A percentile compares a stretch with the other conserved stretches of the same genome.
These are phyloP conservation scores for Penicillium atrosanguineum DNA, from an alignment of 495 filamentous ascomycete genomes.

Conservation along the genomic window DNA sequence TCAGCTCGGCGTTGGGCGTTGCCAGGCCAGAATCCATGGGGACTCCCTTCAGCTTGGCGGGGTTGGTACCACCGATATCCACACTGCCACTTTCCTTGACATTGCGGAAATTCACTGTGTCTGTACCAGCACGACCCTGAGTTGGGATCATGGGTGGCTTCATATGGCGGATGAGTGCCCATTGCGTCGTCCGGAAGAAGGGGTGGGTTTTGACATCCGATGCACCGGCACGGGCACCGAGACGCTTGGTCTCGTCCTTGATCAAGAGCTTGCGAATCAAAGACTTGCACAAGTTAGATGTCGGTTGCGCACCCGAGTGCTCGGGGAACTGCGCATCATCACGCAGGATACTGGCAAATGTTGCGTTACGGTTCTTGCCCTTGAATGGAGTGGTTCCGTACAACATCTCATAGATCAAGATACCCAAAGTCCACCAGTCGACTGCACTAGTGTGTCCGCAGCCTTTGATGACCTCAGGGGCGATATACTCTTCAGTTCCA, in stretches of 20 bases:
- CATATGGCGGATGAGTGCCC: constrained; percentile 95
- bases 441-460: constrained; percentile 98
- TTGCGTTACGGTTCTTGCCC: constrained; percentile 97
- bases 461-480: constrained; percentile 97
- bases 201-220: constrained; percentile 96
- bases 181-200: constrained; percentile 94
- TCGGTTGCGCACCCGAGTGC: constrained; percentile 75
- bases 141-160: constrained; percentile 98
- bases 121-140: constrained; percentile 77
- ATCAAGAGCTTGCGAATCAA: constrained; percentile 95
- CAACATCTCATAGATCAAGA: constrained; percentile 98
- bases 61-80: constrained; percentile 68
- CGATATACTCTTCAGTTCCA: constrained; percentile 97
- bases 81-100: constrained; percentile 97
- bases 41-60: constrained; percentile 67
- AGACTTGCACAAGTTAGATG: constrained; percentile 93
- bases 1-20: constrained; percentile 78
- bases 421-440: constrained; percentile 98
- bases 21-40: constrained; percentile 80
- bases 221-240: constrained; percentile 91
- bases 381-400: constrained; percentile 99
- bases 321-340: constrained; percentile 96
- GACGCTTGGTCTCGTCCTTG: constrained; percentile 93
- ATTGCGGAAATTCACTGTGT: constrained; percentile 94
- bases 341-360: constrained; percentile 93